Evolutionary conservation across 164 flowering plant genomes (phyloP).

Genomic region (Cinnamomum chago): DNA sequence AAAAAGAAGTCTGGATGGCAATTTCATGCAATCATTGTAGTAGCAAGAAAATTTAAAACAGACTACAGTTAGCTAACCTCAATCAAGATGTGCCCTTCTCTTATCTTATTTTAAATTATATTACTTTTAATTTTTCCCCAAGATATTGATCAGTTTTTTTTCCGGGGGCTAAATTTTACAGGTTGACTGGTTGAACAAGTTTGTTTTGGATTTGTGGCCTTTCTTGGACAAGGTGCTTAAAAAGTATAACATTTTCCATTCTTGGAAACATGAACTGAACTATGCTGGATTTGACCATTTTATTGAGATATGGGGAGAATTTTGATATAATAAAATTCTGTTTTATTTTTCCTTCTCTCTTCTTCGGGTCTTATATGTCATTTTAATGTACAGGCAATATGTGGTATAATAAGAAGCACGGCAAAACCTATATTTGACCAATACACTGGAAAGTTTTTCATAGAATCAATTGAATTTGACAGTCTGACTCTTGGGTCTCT

Average conservation of each 20-base stretch:
- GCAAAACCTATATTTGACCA: constrained; percentile 54
- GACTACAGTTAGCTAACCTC: neutral
- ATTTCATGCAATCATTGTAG: no score
- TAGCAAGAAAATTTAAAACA: no score
- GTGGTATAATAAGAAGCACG: constrained; percentile 43
- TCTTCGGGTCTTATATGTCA: neutral
- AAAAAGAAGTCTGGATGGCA: no score
- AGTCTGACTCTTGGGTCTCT: constrained; percentile 65
- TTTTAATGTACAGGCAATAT: constrained; percentile 46
- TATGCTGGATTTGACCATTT: neutral
- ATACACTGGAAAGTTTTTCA: constrained; percentile 60
- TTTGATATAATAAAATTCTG: neutral
- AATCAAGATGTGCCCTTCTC: no score
- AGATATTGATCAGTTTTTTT: neutral
- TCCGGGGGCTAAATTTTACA: constrained; percentile 19
- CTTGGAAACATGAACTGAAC: neutral
- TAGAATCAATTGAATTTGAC: constrained; percentile 59
- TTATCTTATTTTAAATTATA: neutral
- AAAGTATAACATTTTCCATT: neutral
- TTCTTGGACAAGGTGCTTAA: constrained; percentile 56
- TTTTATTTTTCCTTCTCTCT: neutral
- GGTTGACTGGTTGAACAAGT: constrained; percentile 92
- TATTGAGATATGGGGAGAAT: neutral
- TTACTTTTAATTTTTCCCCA: neutral
- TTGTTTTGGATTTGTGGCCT: constrained; percentile 72